Conservation (phyloP, 139 green algal species). For the Micractinium sp. region DNA sequence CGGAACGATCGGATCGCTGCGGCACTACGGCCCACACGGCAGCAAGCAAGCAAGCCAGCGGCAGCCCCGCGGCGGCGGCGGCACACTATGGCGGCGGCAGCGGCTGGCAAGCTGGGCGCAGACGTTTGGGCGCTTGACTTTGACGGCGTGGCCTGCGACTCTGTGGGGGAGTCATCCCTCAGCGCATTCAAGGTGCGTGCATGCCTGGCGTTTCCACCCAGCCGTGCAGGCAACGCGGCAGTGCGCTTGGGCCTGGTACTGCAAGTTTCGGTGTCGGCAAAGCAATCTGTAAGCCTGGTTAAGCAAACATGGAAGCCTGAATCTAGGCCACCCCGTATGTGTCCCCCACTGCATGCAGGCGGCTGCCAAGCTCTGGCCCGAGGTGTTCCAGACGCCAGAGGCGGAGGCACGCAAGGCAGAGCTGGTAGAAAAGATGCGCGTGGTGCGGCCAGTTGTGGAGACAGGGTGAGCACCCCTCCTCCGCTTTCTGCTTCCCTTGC, state of each 20-base stretch:
- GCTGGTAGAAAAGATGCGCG: conserved; percentile 86
- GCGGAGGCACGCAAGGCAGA: conserved; percentile 65
- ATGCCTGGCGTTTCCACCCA: not conserved
- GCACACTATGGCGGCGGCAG: no score
- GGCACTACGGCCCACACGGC: no score
- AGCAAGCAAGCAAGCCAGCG: no score
- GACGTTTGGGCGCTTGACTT: conserved; percentile 90
- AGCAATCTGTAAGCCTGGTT: no score
- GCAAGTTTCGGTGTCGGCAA: no score
- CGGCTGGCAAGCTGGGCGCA: not conserved
- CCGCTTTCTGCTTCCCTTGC: no score
- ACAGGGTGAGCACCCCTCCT: conserved; percentile 75
- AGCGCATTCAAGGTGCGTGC: conserved; percentile 87
- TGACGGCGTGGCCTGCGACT: conserved; percentile 97
- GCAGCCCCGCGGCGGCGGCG: no score
- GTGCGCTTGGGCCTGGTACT: no score
- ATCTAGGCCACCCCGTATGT: no score
- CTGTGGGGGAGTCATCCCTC: conserved; percentile 87
- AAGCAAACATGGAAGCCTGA: no score
- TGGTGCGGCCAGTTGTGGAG: conserved; percentile 94
- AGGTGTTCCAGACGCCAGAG: conserved; percentile 75
- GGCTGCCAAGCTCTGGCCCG: conserved; percentile 83
- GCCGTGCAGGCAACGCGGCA: not conserved
- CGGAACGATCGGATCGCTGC: not conserved
- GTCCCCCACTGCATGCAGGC: conserved; percentile 54